Base-by-base conservation (phyloP, 495 filamentous ascomycete genomes). In the Rhypophila decipiens region DNA sequence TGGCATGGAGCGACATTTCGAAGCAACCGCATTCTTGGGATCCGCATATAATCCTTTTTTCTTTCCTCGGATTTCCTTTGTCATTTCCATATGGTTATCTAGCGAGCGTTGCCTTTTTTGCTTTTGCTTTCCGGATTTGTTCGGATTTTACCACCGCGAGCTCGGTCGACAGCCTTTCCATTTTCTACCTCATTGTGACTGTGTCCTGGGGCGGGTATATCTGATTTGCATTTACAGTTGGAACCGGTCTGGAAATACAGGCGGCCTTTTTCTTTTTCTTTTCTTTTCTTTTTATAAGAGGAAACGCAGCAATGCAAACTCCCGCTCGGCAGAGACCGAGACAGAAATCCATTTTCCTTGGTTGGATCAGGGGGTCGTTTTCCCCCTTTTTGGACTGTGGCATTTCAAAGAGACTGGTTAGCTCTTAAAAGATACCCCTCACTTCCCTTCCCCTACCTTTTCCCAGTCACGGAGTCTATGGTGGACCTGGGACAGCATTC, bases 271-370 rank as follows among this genome's bases (percentile, higher is more conserved):
- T 55, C 52, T 56, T 37, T 11, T 56, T 62, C 55, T 59, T 55
- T 42, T 54, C 56, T 51, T 50, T 47, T 51, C 46, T 52, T 13
- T 18, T 57, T 54, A 55, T 57, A 68, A 65, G 62, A 72, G 58
- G 65, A 71, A 53, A 71, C 59, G 71, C 71, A 74, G 71, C 71
- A 70, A 74, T 74, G 71, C 71, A n/a, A n/a, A 73, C 62, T 62
- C 60, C 48, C 61, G 57, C 64, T 68, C 62, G 63, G 67, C 59
- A 58, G 15, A 69, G 58, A 60, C 63, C 68, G 63, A 61, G 68
- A 71, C 63, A 63, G 66, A 63, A 61, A 49, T 48, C 39, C 49
- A 56, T 45, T 54, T 51, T 55, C n/a, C n/a, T 47, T 55, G 29
- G 41, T 49, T 47, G 39, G 36, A 22, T 49, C 49, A 21, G 41